Conservation (phyloP, 176 grass and related monocot species). For the Juncus inflexus region DNA sequence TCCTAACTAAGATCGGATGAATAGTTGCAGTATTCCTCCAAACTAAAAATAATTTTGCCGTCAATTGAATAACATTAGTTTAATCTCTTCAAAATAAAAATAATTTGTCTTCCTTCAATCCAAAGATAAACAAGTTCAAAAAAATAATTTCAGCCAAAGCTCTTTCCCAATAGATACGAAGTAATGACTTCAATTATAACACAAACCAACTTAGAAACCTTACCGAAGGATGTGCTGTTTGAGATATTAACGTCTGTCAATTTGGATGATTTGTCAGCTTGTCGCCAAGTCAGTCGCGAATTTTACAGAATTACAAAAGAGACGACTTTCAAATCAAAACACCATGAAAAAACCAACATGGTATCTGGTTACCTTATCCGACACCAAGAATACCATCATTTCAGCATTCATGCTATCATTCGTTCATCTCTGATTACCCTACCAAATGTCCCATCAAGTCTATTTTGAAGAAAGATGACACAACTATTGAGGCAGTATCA, state of each 20-base stretch:
- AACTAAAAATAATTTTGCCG: too few species aligned
- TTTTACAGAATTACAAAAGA: constrained; percentile 35
- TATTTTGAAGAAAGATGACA: neutral
- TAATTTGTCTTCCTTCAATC: too few species aligned
- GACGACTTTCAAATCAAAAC: constrained; percentile 23
- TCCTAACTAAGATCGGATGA: too few species aligned
- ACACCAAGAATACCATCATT: neutral
- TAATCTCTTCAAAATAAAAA: too few species aligned
- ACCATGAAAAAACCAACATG: constrained; percentile 30
- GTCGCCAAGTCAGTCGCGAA: constrained; percentile 20
- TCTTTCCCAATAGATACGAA: too few species aligned
- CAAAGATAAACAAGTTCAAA: too few species aligned
- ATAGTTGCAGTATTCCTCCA: too few species aligned
- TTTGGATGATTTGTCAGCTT: constrained; percentile 31
- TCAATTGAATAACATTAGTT: too few species aligned
- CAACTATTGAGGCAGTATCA: constrained; percentile 31
- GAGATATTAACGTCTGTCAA: constrained; percentile 40
- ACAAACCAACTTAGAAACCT: neutral
- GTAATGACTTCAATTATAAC: too few species aligned
- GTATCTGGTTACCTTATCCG: constrained; percentile 39
- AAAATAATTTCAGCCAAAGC: too few species aligned
- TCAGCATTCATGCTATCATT: neutral
- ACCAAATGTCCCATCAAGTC: too few species aligned
- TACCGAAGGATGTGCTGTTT: constrained; percentile 37
- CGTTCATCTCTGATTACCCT: too few species aligned